A percentile compares a stretch with the other conserved stretches of the same genome.
Conservation (phyloP, 495 filamentous ascomycete genomes). For the Xanthoparmelia taractica region DNA sequence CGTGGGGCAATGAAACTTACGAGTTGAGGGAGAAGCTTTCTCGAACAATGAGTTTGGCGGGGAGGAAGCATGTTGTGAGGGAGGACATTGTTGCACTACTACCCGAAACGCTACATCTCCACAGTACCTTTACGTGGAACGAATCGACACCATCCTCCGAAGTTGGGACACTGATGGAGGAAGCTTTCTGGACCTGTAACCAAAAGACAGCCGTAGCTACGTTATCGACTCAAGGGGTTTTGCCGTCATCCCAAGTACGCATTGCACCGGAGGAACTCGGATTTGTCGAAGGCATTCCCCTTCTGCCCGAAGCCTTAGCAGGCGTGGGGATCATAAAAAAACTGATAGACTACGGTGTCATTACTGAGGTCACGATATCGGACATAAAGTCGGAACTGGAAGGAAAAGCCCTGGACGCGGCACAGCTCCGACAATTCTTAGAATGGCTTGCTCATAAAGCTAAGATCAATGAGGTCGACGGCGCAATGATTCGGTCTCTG, state of each 20-base stretch:
- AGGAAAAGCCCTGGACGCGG: conserved; percentile 61
- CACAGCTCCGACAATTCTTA: conserved; percentile 70
- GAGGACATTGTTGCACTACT: conserved; percentile 58
- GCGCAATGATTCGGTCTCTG: conserved; percentile 51
- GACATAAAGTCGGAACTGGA: conserved; percentile 80
- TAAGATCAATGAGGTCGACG: conserved; percentile 57
- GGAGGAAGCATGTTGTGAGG: conserved; percentile 44
- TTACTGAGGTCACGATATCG: conserved; percentile 74
- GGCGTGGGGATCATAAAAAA: conserved; percentile 63
- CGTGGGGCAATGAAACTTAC: conserved; percentile 77
- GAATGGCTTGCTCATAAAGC: conserved; percentile 70
- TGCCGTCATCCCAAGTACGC: conserved; percentile 68
- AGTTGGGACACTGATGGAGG: conserved; percentile 76
- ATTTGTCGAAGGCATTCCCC: conserved; percentile 86
- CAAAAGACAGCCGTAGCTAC: conserved; percentile 75
- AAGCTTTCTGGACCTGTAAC: conserved; percentile 90
- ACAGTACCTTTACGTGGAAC: conserved; percentile 67
- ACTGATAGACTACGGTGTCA: conserved; percentile 67
- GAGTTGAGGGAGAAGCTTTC: conserved; percentile 49
- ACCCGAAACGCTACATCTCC: conserved; percentile 49
- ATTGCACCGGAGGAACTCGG: conserved; percentile 71
- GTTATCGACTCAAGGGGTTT: conserved; percentile 75
- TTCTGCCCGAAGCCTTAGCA: conserved; percentile 68
- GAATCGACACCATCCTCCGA: conserved; percentile 81
- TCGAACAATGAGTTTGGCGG: conserved; percentile 30